Evolutionary conservation across 352 stramenopile species (phyloP), one percentile per base, ranked within the genome.

Genomic region (Pythium vanterpoolii): DNA sequence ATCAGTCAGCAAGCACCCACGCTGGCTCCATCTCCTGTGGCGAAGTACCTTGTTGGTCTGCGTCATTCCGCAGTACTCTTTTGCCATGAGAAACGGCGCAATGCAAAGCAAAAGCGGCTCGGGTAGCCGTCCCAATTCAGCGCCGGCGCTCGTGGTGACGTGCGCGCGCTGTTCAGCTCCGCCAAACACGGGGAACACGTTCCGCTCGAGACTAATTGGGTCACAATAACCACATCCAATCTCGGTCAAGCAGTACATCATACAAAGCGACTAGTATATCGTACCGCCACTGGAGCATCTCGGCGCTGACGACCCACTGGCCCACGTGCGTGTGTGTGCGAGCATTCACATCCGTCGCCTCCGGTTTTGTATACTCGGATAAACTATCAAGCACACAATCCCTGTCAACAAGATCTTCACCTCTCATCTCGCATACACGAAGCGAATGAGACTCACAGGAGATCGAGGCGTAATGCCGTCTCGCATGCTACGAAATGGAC

Each of bases 221-320:
- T n/a, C n/a, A n/a, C n/a, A n/a, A n/a, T 30, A 2, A 38, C 39
- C 2, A 18, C 21, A 39, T 2, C 24, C 3, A 49, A 24, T 7
- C 8, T 11, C 33, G 3, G 26, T 28, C 5, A n/a, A n/a, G n/a
- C n/a, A n/a, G n/a, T n/a, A n/a, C n/a, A n/a, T n/a, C n/a, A n/a
- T n/a, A 38, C 3, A 38, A 38, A 14, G 33, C 2, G 2, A 38
- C 33, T 38, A 3, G 5, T 42, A 16, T 1, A n/a, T 21, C 62
- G n/a, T 33, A 71, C 63, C 63, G 56, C 63, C 63, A 71, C 16
- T 44, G 56, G 5, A 71, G 45, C 26, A 66, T 21, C 46, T 71
- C 63, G 1, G 42, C 28, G 38, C 49, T 61, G 21, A 71, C 51
- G 23, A 55, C 24, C 63, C 63, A 71, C 33, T 59, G 44, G 38